phyloP scores from a whole-genome alignment of 2,329 filamentous ascomycete species.

The Mycocentrospora acerina region DNA sequence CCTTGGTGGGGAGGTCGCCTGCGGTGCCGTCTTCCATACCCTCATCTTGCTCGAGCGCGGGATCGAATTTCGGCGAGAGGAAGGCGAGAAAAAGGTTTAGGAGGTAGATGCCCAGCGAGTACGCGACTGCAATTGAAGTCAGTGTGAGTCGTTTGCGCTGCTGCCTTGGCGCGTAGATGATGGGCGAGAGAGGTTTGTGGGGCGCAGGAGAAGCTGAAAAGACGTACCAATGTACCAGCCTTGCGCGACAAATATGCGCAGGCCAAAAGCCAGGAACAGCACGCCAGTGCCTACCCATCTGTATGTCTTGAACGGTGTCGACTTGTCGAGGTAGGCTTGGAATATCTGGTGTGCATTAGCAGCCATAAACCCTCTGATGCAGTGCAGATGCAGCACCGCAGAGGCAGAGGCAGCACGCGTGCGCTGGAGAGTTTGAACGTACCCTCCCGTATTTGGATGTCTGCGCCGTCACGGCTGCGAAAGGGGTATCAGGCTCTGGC shows the following conservation, averaged over 20 bases:
- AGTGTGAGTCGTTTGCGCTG: slow-evolving; percentile 1
- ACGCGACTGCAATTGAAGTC: slow-evolving; percentile 67
- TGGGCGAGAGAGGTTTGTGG: slow-evolving; percentile 1
- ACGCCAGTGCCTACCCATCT: slow-evolving; percentile 84
- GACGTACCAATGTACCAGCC: slow-evolving; percentile 95
- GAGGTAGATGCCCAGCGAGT: slow-evolving; percentile 97
- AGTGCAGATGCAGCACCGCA: not conserved
- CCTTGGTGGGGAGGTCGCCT: slow-evolving; percentile 83
- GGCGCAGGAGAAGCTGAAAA: not conserved
- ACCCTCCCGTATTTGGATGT: slow-evolving; percentile 75
- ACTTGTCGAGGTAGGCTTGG: slow-evolving; percentile 91
- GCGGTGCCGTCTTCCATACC: slow-evolving; percentile 89
- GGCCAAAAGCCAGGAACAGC: slow-evolving; percentile 76
- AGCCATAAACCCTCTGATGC: slow-evolving; percentile 1
- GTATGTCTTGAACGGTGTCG: slow-evolving; percentile 84
- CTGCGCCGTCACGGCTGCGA: slow-evolving; percentile 84
- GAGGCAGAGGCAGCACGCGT: not conserved
- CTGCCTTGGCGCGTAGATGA: not conserved
- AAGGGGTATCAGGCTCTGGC: slow-evolving; percentile 87
- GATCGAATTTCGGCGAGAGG: slow-evolving; percentile 97
- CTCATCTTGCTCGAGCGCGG: slow-evolving; percentile 90
- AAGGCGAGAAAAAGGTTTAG: slow-evolving; percentile 99
- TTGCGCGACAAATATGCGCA: slow-evolving; percentile 87
- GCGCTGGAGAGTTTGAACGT: slow-evolving; percentile 40
- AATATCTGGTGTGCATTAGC: slow-evolving; percentile 66